Percentiles rank a stretch among this genome's conserved stretches.
These are phyloP conservation scores for Conticribra weissflogii DNA, from an alignment of 108 stramenopile species.

Conservation along the genomic window DNA sequence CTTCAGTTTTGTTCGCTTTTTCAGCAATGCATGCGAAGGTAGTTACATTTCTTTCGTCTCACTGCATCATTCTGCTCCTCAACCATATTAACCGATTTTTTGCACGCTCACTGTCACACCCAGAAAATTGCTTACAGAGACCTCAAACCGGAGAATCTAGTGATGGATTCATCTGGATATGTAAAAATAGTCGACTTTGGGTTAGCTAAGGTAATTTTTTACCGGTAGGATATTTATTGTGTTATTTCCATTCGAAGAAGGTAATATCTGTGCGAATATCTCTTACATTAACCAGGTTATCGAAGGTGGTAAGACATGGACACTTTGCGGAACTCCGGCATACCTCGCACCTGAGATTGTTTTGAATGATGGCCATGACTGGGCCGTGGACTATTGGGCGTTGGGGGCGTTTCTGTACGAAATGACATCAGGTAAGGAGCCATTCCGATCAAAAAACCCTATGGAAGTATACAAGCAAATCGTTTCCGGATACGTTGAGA, in stretches of 20 bases:
- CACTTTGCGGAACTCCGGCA: conserved; percentile 74
- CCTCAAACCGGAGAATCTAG: conserved; percentile 79
- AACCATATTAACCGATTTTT: too few species aligned
- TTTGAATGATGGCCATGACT: conserved; percentile 80
- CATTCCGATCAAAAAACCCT: conserved; percentile 68
- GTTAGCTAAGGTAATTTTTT: conserved; percentile 59
- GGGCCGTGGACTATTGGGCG: conserved; percentile 82
- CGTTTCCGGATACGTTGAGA: conserved; percentile 45
- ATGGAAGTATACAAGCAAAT: conserved; percentile 59
- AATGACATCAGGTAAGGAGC: conserved; percentile 66
- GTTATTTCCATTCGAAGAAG: too few species aligned
- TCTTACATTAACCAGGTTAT: too few species aligned
- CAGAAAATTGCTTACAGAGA: conserved; percentile 72
- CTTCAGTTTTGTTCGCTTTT: conserved; percentile 66
- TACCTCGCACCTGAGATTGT: conserved; percentile 79
- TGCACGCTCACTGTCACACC: too few species aligned
- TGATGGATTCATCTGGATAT: conserved; percentile 62
- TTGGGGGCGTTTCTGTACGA: conserved; percentile 72
- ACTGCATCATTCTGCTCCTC: too few species aligned
- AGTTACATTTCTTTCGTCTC: too few species aligned
- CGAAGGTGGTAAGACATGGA: conserved; percentile 62
- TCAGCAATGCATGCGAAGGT: conserved; percentile 62
- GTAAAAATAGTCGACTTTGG: conserved; percentile 80
- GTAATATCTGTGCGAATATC: too few species aligned
- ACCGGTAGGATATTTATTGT: neutral